A percentile compares a stretch with the other conserved stretches of the same genome.
Conservation (phyloP, 768 basidiomycete genomes). For the Erythrobasidium yunnanense region DNA sequence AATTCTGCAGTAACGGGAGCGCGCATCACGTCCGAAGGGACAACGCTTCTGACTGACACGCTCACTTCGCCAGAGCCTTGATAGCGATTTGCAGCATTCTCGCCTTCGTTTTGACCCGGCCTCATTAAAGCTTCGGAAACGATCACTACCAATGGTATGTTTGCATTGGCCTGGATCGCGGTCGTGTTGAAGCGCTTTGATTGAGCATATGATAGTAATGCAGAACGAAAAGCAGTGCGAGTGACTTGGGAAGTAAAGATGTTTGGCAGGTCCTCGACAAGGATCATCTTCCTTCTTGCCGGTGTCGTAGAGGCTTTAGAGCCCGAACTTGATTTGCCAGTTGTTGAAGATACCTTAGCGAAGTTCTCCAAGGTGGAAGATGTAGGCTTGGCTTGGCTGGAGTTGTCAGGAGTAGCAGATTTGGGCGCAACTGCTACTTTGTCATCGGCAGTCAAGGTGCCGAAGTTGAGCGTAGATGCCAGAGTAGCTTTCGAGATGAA, state of each 20-base stretch:
- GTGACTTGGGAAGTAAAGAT: slow-evolving; percentile 60
- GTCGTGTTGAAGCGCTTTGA: slow-evolving; percentile 3
- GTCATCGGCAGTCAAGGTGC: slow-evolving; percentile 1
- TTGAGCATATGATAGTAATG: slow-evolving; percentile 31
- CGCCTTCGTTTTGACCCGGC: slow-evolving; percentile 39
- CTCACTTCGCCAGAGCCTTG: slow-evolving; percentile 48
- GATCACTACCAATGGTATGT: slow-evolving; percentile 62
- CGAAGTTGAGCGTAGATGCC: slow-evolving; percentile 51
- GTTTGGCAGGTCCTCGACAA: slow-evolving; percentile 57
- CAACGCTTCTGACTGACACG: slow-evolving; percentile 57
- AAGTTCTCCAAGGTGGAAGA: too few species aligned
- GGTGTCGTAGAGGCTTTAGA: background rate
- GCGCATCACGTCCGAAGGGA: slow-evolving; percentile 59
- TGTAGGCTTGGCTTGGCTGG: background rate
- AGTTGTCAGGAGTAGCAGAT: background rate
- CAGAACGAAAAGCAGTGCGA: slow-evolving; percentile 57
- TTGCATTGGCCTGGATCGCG: background rate
- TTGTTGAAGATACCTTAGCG: too few species aligned
- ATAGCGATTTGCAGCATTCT: slow-evolving; percentile 44
- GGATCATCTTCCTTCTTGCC: slow-evolving; percentile 30
- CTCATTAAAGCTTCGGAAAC: slow-evolving; percentile 71
- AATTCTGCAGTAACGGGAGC: slow-evolving; percentile 71
- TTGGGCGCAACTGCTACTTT: background rate
- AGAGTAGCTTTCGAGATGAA: slow-evolving; percentile 52
- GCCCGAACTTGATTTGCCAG: background rate